Evolutionary conservation across 1,284 basidiomycete species (phyloP), one percentile per base, ranked within the genome.

Genomic region (Cryptococcus sp.): DNA sequence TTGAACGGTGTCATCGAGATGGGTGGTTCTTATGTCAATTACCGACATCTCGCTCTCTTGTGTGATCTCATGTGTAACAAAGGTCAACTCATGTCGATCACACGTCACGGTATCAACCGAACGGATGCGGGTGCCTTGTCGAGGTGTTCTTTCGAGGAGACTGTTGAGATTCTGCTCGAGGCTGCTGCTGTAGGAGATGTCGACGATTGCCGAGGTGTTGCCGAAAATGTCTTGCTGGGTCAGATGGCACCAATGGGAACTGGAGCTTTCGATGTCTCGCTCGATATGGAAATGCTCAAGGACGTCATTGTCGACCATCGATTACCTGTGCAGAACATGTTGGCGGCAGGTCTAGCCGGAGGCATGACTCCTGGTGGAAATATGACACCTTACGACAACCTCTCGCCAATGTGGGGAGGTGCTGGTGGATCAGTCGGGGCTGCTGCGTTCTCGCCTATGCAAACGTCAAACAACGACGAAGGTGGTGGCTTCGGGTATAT

Each of bases 21-120:
- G 79, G 96, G 97, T 74, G 96, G 95, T 82, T 98, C 95, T 15
- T 97, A 98, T 72, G 95, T 99, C 80, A 98, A 99, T 79, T 98
- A 97, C 78, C 87, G 96, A 53, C 96, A 99, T 76, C 81, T 98
- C 55, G 90, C 93, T 1, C 80, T 99, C 15, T 84, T 99, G 31
- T 95, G 92, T 76, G 96, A 99, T 75, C 82, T 99, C 51, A 99
- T 99, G 96, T 98, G 95, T 11, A 92, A 95, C 68, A 89, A 92
- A 56, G 96, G 96, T 42, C 79, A 84, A 7, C 82, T 98, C 60
- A 98, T 98, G 95, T 92, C 95, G 10, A 98, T 99, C 78, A 98
- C 96, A 49, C 92, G 96, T 50, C 96, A 98, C 72, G 96, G 96
- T 77, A 99, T 99, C 79, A 98, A 98, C 78, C 87, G 95, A 54